Evolutionary conservation across 148 eudicot species (phyloP).

Genomic region (Vaccinium vitisidaea): DNA sequence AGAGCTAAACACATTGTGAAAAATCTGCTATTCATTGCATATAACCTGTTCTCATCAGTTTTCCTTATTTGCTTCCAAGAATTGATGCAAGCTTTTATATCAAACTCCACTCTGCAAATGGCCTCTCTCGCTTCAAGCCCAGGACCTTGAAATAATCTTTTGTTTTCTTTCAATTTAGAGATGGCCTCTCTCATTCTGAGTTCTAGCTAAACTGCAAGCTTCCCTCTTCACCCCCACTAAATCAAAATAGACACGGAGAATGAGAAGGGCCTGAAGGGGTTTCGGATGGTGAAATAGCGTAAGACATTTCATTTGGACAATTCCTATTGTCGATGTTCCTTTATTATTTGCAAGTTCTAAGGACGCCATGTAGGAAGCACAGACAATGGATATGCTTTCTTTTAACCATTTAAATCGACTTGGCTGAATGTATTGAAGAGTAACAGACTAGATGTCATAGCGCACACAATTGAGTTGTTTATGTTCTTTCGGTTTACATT

Average conservation of each 20-base stretch:
- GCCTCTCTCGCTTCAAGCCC: no score
- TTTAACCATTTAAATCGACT: background rate
- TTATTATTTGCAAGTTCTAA: background rate
- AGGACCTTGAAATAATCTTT: no score
- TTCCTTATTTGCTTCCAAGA: no score
- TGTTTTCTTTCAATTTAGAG: no score
- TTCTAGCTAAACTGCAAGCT: slow-evolving; percentile 3
- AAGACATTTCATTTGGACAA: background rate
- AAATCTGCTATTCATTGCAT: no score
- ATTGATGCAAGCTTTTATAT: no score
- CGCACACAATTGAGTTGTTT: background rate
- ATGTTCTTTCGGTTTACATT: background rate
- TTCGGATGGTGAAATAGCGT: background rate
- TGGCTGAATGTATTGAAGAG: background rate
- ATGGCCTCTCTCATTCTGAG: background rate
- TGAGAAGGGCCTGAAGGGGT: background rate
- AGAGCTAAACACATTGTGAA: no score
- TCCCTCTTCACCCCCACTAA: background rate
- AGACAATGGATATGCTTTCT: background rate
- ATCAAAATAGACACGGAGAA: background rate
- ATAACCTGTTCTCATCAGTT: no score
- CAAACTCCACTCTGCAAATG: no score
- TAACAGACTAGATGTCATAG: background rate
- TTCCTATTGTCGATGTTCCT: background rate
- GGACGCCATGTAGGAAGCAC: background rate